A percentile compares a stretch with the other conserved stretches of the same genome.
These are phyloP conservation scores for Penicillium concentricum DNA, from an alignment of 2,329 filamentous ascomycete species.

Conservation along the genomic window DNA sequence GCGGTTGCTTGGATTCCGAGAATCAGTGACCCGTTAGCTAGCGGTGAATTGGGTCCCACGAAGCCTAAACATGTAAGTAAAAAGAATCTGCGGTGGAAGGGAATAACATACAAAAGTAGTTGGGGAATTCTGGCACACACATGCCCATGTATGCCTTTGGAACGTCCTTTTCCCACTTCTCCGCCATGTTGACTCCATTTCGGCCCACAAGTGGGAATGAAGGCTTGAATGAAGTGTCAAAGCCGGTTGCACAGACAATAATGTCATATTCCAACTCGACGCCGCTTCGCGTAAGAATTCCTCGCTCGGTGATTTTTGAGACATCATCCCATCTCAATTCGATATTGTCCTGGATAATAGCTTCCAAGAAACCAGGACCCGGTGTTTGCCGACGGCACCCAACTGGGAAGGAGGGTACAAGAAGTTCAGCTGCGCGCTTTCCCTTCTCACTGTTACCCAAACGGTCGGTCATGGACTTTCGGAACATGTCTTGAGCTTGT, in stretches of 20 bases:
- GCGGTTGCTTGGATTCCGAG: background rate
- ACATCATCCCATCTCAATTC: constrained; percentile 21
- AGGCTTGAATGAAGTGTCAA: constrained; percentile 40
- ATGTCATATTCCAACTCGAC: constrained; percentile 27
- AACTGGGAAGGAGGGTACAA: constrained; percentile 22
- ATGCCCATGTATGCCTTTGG: constrained; percentile 27
- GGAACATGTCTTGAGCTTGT: background rate
- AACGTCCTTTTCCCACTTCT: constrained; percentile 19
- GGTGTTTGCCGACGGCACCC: constrained; percentile 32
- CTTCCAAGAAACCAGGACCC: constrained; percentile 30
- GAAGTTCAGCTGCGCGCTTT: constrained; percentile 12
- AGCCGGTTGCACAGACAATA: constrained; percentile 44
- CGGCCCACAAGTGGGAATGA: constrained; percentile 36
- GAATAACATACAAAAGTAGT: constrained; percentile 21
- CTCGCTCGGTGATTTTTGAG: constrained; percentile 20
- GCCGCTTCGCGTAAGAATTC: constrained; percentile 21
- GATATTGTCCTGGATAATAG: constrained; percentile 26
- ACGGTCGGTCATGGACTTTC: constrained; percentile 1
- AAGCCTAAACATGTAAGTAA: background rate
- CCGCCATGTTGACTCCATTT: constrained; percentile 18
- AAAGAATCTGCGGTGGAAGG: background rate
- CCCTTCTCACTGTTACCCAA: background rate
- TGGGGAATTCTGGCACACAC: constrained; percentile 21
- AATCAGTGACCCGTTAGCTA: background rate
- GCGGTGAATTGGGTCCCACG: background rate